phyloP scores from a whole-genome alignment of 306 rosid species.

The Cucumis sativus region Cucumber_9930_V3 NC_026655.2:5967501-5968000 shows the following conservation, averaged over 20 bases:
- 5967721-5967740: neutral
- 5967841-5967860: neutral
- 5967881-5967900: neutral
- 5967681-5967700: neutral
- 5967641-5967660: conserved; percentile 3
- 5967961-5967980: neutral
- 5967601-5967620: neutral
- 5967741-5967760: neutral
- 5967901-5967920: neutral
- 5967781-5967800: neutral
- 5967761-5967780: neutral
- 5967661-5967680: neutral
- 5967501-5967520: neutral
- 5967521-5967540: neutral
- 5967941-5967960: neutral
- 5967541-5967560: neutral
- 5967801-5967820: neutral
- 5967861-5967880: neutral
- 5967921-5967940: neutral
- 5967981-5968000: neutral
- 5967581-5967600: conserved; percentile 2
- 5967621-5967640: neutral
- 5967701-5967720: neutral
- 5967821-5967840: neutral
- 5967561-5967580: neutral